Evolutionary conservation across 495 filamentous ascomycete species (phyloP), one percentile per base, ranked within the genome.

Genomic region (Chaetomium cochliodes): DNA sequence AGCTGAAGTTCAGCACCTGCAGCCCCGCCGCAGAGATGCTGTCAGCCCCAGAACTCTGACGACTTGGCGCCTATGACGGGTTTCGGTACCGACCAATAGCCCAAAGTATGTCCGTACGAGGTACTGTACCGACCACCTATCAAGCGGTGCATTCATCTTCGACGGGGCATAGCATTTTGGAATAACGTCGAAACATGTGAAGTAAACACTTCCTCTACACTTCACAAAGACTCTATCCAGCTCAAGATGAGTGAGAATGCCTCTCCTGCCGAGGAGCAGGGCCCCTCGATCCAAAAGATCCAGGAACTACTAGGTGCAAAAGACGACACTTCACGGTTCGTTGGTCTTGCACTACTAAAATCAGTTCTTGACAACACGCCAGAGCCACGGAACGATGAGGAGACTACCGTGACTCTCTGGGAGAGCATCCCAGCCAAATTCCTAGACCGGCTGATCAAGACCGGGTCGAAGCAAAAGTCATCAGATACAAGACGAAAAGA

Each of bases 291-390:
- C 52, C 65, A 76, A 46, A 80, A 81, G 60, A 77, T 83, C 50
- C 68, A 79, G 56, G 67, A 74, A 0, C 75, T 86, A 23, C 78
- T 90, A 9, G 75, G 76, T 51, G 66, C 84, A 61, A 84, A 82
- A 22, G 83, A 87, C 67, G 87, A 89, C 65, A 89, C 86, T 0
- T 83, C 82, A 6, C 81, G 84, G 55, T 88, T 90, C 58, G 86
- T 89, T 44, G 87, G 87, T 0, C 76, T 89, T n/a, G 83, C 87
- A 0, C 73, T 89, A 47, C 72, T 89, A 44, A 87, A 84, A 61
- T 81, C 84, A 9, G 71, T 87, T 5, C 74, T 88, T 2, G 86
- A 87, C 69, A 86, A 85, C 59, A 74, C 79, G 0, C 68, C 75
- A 1, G 76, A 82, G 28, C 71, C 83, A 33, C 64, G 75, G 64